Evolutionary conservation across 805 yeast genomes (phyloP), one percentile per base, ranked within the genome.

Genomic region (Candida odintsovae): DNA sequence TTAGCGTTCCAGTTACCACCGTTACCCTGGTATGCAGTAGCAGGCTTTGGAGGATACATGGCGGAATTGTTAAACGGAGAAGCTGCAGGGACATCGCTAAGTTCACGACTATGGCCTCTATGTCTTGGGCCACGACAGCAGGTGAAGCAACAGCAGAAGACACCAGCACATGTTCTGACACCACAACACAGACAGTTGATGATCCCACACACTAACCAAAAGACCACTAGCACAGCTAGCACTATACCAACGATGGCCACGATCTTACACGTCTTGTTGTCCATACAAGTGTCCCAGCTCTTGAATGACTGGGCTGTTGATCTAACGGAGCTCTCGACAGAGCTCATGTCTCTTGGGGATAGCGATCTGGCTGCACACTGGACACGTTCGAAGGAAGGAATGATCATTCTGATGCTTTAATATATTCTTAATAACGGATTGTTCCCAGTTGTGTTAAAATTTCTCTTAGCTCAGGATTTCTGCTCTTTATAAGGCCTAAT

Each of bases 261-360:
- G 47, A 86, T 77, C 59, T 86, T 87, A 65, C 95, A 87, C 41
- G 81, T 71, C 40, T 67, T 80, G 63, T 85, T 83, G 58, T 75
- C 83, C 92, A 85, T 86, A 65, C 95, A 87, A 3, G 86, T 77
- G 58, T 82, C 79, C 94, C 95, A 86, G 44, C 62, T 53, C 57
- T 71, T 77, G 69, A 83, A 83, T 6, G 85, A 63, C 25, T 69
- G 54, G 6, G 68, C 71, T 2, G 73, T 68, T 20, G 62, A 54
- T 11, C 10, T 36, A 4, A 36, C 36, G 16, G 20, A 16, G 20
- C 13, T 8, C 20, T 33, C 36, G 36, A 33, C 36, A 18, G 18
- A 13, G 20, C 11, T 16, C 20, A 33, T 9, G 36, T 33, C 20
- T 33, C 36, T 33, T 16, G 36, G 20, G 13, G 20, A 16, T 20